Evolutionary conservation across 257 asterid genomes (phyloP), one percentile per base, ranked within the genome.

Genomic region (Lantana camara): DNA sequence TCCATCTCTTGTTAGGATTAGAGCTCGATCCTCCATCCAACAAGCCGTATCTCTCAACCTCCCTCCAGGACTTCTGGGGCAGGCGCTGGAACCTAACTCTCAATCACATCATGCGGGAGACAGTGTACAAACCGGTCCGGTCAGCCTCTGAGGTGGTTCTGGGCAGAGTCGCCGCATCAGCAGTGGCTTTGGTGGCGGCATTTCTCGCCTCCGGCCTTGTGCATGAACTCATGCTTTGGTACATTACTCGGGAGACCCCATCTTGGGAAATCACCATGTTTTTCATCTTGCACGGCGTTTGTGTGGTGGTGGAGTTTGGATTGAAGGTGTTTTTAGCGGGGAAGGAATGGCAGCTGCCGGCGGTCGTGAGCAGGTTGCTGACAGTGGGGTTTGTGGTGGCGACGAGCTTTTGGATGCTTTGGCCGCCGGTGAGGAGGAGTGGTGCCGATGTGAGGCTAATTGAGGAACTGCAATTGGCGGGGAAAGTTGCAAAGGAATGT

Each of bases 21-120:
- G 91, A 82, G 52, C 58, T 83, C 0, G 88, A 85, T 65, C 69
- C 77, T 1, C 79, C 90, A 30, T 88, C 88, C 5, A 70, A 88
- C 29, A 82, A 83, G 57, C 95, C 96, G 0, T 83, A 85, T n/a
- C 65, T 83, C 2, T 47, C 95, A 0, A 72, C 90, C 3, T 88
- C 96, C 0, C 74, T 85, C 0, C 89, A 70, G 11, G 88, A 88
- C 2, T 85, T 88, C 19, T 88, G 95, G 96, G 91, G 96, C 3
- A 70, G 71, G 64, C 79, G 95, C 61, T 88, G 96, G 96, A 85
- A 88, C 77, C 73, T 80, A 44, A 76, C 72, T 7, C 85, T 82
- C 21, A 83, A 70, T 16, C 55, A 61, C 3, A 7, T 74, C 0
- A 72, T 89, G 45, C 83, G 84, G 2, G 67, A 76, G 30, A 64